phyloP scores from a whole-genome alignment of 352 stramenopile species.

The Globisporangium uncinulatum region DNA sequence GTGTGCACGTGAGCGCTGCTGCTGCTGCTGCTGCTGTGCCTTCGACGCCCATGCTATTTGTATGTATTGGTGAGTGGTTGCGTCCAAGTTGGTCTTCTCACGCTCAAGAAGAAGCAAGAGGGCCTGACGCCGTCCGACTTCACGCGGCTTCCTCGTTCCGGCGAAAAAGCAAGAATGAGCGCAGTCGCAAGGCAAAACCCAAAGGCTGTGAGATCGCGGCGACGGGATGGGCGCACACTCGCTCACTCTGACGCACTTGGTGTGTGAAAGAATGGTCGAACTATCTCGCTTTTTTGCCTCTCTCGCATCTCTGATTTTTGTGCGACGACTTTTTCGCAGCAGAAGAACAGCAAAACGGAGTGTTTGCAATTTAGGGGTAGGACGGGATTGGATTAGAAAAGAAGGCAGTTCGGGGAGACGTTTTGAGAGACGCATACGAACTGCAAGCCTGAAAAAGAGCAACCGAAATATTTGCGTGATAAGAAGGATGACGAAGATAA shows the following conservation, averaged over 20 bases:
- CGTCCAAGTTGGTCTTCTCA: not conserved
- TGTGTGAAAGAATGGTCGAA: not conserved
- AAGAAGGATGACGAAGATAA: no score
- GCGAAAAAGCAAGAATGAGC: constrained; percentile 1
- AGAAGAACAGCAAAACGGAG: no score
- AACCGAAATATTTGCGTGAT: no score
- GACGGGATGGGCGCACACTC: not conserved
- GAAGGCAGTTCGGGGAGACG: no score
- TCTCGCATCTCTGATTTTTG: not conserved
- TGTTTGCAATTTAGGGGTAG: no score
- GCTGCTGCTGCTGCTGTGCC: constrained; percentile 3
- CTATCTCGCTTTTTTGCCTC: no score
- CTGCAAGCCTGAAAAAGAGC: no score
- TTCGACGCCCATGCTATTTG: constrained; percentile 21
- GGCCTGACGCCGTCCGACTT: no score
- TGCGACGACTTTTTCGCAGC: no score
- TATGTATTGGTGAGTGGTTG: not conserved
- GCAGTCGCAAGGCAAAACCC: not conserved
- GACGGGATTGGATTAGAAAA: no score
- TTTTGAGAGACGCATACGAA: no score
- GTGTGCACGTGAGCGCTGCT: not conserved
- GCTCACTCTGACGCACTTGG: not conserved
- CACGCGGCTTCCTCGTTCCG: not conserved
- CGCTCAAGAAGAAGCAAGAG: no score
- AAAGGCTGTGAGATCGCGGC: not conserved